These are phyloP conservation scores for Podospora pseudoanserina DNA, from an alignment of 495 filamentous ascomycete species.

Conservation along the genomic window DNA sequence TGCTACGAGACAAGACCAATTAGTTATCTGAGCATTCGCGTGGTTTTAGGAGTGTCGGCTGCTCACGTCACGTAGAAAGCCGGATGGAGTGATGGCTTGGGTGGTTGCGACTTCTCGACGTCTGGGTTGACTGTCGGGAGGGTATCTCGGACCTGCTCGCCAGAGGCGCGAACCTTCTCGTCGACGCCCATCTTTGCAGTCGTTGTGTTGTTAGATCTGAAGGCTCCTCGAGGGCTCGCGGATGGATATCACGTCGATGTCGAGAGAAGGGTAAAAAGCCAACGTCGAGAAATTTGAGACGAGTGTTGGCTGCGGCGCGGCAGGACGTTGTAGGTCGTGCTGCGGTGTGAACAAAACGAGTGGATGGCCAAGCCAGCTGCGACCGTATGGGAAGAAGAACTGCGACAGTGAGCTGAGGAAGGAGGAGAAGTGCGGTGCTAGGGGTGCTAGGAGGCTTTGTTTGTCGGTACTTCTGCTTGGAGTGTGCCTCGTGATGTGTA, in stretches of 20 bases:
- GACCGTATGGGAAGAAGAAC: slow-evolving; percentile 14
- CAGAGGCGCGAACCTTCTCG: slow-evolving; percentile 77
- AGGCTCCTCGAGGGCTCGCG: slow-evolving; percentile 12
- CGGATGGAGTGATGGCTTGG: slow-evolving; percentile 68
- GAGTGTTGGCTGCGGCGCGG: slow-evolving; percentile 17
- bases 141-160: slow-evolving; percentile 61
- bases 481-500: background rate
- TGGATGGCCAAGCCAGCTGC: slow-evolving; percentile 37
- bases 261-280: background rate
- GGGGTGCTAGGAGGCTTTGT: background rate
- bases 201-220: background rate
- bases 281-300: slow-evolving; percentile 1
- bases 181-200: slow-evolving; percentile 47
- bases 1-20: slow-evolving; percentile 45
- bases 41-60: background rate
- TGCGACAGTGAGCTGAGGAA: slow-evolving; percentile 7
- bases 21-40: background rate
- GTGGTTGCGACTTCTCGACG: slow-evolving; percentile 61
- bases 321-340: slow-evolving; percentile 7
- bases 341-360: slow-evolving; percentile 26
- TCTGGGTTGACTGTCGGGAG: slow-evolving; percentile 75
- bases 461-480: background rate
- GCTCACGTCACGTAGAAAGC: slow-evolving; percentile 84
- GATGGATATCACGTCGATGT: slow-evolving; percentile 7
- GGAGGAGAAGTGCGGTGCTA: too few species aligned